Evolutionary conservation across 139 green algal species (phyloP).

Genomic region (Chlorella vulgaris): DNA sequence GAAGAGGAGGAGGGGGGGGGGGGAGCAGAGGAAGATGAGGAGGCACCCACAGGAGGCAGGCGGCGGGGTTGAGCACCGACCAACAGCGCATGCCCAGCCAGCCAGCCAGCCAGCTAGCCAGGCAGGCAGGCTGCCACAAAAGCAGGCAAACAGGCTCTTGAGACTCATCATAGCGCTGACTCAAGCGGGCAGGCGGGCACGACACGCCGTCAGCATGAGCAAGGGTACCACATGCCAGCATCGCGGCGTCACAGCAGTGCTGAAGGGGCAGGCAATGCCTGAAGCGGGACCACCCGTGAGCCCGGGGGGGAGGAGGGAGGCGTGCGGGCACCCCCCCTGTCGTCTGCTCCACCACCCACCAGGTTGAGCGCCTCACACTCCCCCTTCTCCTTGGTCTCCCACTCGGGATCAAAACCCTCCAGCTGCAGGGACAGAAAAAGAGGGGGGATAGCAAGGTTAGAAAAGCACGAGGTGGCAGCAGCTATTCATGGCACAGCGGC

Average conservation of each 20-base stretch:
- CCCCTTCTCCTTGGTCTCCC: conserved; percentile 36
- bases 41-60: neutral
- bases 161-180: too few relatives aligned
- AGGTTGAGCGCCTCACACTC: conserved; percentile 43
- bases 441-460: neutral
- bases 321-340: neutral
- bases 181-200: too few relatives aligned
- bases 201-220: too few relatives aligned
- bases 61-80: neutral
- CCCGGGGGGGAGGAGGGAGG: too few relatives aligned
- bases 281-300: too few relatives aligned
- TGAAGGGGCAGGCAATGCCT: too few relatives aligned
- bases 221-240: too few relatives aligned
- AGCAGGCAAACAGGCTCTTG: too few relatives aligned
- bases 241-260: too few relatives aligned
- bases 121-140: neutral
- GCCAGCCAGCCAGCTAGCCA: neutral
- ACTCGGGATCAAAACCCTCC: conserved; percentile 46
- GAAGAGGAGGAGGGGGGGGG: neutral
- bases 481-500: too few relatives aligned
- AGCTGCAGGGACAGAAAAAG: neutral
- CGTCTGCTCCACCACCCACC: neutral
- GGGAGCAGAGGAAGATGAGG: neutral
- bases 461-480: too few relatives aligned
- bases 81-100: neutral